phyloP scores from a whole-genome alignment of 305 asterid genomes.

The Lippia alba region DNA sequence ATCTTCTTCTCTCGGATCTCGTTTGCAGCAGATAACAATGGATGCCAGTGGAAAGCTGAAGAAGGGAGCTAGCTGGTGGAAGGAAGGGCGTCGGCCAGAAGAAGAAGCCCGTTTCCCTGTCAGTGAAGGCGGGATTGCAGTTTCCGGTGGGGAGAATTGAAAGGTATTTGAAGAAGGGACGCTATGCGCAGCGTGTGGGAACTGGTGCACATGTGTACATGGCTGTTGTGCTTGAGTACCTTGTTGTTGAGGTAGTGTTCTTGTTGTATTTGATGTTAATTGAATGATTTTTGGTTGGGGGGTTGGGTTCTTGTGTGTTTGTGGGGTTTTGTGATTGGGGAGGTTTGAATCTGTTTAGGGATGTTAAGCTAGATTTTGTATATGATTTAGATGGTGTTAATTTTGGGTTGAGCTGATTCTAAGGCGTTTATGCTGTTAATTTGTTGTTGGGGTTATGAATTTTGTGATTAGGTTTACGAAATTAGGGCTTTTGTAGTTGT shows the following conservation, averaged over 20 bases:
- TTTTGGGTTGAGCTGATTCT: constrained; percentile 3
- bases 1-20: background rate
- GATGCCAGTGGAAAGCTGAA: constrained; percentile 36
- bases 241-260: constrained; percentile 46
- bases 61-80: constrained; percentile 51
- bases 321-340: background rate
- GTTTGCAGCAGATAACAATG: constrained; percentile 20
- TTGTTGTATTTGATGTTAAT: background rate
- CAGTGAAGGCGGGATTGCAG: constrained; percentile 48
- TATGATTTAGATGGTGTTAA: background rate
- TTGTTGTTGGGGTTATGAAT: background rate
- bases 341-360: background rate
- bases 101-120: constrained; percentile 47
- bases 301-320: background rate
- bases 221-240: constrained; percentile 50
- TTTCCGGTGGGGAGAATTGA: constrained; percentile 53
- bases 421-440: background rate
- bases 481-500: constrained; percentile 7
- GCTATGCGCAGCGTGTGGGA: constrained; percentile 46
- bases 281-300: background rate
- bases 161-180: constrained; percentile 49
- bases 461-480: background rate
- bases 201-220: constrained; percentile 45
- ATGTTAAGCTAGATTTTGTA: background rate
- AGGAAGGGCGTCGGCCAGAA: constrained; percentile 46